Evolutionary conservation across 1,284 basidiomycete genomes (phyloP).

Genomic region (Leccinum subrobustum): DNA sequence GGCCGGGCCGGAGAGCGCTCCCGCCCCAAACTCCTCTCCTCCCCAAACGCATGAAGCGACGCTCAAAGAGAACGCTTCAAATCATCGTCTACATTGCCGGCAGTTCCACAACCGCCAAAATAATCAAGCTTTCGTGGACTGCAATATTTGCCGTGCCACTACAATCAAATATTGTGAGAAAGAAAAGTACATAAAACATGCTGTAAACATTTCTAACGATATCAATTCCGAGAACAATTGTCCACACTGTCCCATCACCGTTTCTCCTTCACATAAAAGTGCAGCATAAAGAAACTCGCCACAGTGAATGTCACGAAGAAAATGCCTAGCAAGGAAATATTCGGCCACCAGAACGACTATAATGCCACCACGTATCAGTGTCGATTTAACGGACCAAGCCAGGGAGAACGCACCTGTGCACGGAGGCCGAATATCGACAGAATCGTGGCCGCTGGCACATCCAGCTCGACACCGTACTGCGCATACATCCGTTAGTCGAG

Average conservation of each 20-base stretch:
- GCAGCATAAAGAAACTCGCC: conserved; percentile 76
- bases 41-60: no score
- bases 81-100: no score
- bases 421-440: conserved; percentile 87
- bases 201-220: conserved; percentile 1
- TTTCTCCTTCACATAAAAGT: conserved; percentile 89
- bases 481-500: conserved; percentile 12
- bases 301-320: conserved; percentile 80
- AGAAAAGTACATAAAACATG: neutral
- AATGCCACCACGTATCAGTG: conserved; percentile 12
- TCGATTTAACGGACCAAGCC: neutral
- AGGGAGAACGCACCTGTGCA: conserved; percentile 55
- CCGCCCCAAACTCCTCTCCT: no score
- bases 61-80: no score
- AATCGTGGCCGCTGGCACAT: conserved; percentile 92
- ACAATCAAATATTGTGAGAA: neutral
- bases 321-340: conserved; percentile 78
- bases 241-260: conserved; percentile 63
- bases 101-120: neutral
- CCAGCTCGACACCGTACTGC: conserved; percentile 90
- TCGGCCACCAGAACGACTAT: conserved; percentile 96
- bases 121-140: neutral
- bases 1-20: no score
- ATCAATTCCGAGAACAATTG: neutral
- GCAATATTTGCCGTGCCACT: neutral